Base-by-base conservation (phyloP, 2,329 filamentous ascomycete genomes). In the Diaporthe humulicola region DNA sequence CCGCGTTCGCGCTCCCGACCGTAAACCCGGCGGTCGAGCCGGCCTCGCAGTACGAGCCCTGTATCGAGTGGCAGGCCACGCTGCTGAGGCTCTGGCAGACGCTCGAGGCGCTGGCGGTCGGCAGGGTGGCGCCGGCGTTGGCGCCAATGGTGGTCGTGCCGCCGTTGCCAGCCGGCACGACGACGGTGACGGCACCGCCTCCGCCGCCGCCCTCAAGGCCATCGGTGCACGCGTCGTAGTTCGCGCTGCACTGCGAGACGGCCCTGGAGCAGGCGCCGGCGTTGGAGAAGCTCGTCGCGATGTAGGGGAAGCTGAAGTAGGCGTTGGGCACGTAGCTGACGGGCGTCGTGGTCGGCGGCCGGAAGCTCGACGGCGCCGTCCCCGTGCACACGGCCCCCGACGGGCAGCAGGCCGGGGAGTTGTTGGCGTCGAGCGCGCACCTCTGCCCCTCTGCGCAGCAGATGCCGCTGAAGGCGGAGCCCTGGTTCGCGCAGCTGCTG, bases 281-380 rank as follows among this genome's bases (percentile, higher is more conserved):
- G 77, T 91, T 87, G 74, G 82, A 79, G 76, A 90, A 91, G 17
- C 85, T 86, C 1, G 88, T 90, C 61, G 85, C 82, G 70, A 91
- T 86, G 78, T 89, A 89, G 2, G 90, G 90, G 80, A 92, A 92
- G 15, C 88, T 86, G 80, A 91, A 92, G 81, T 88, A 91, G 36
- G 84, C 78, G 80, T 92, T 92, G 56, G 86, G 82, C 25, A 92
- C 89, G 79, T 86, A 90, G 45, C 89, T 89, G 4, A 85, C 84
- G 17, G 84, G 76, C 33, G 82, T 77, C 17, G 82, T 82, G 14
- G 84, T 80, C 2, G 85, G 84, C 10, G 83, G 67, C 7, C 74
- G 74, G 77, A 80, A 81, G 75, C 76, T 82, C 22, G 81, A 79
- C 3, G 87, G 86, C n/a, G 88, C 88, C 40, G 86, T 86, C 66